Evolutionary conservation across 345 rosid genomes (phyloP).

Genomic region (Hypericum androsaemum): DNA sequence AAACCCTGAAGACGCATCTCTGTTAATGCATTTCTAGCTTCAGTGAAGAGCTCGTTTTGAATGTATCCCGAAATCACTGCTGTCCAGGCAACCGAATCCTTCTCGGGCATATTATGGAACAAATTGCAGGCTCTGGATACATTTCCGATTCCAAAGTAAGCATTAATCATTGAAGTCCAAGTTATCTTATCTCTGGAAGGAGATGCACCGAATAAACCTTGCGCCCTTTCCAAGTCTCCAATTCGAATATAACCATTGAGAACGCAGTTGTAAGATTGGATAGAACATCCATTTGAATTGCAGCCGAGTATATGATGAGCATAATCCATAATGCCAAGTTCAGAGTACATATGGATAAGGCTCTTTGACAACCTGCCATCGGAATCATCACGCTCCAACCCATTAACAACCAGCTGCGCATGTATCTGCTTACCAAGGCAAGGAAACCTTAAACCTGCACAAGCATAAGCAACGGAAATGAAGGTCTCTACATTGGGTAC

Average conservation of each 20-base stretch:
- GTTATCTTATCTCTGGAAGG: conserved; percentile 34
- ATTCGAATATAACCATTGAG: conserved; percentile 35
- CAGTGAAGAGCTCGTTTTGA: conserved; percentile 37
- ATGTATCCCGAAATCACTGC: conserved; percentile 44
- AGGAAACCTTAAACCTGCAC: conserved; percentile 42
- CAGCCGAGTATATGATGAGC: conserved; percentile 34
- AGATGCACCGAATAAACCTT: conserved; percentile 29
- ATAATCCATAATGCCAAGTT: conserved; percentile 39
- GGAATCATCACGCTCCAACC: conserved; percentile 36
- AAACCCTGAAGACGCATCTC: conserved; percentile 31
- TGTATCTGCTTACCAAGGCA: conserved; percentile 56
- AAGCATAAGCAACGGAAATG: conserved; percentile 65
- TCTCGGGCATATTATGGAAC: conserved; percentile 34
- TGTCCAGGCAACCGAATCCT: conserved; percentile 51
- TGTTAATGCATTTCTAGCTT: conserved; percentile 29
- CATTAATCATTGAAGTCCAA: conserved; percentile 50
- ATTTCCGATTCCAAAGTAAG: conserved; percentile 29
- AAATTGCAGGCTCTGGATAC: conserved; percentile 26
- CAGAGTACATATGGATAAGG: conserved; percentile 64
- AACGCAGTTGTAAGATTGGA: conserved; percentile 36
- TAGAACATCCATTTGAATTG: conserved; percentile 14
- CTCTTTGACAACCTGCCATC: conserved; percentile 58
- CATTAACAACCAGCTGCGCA: conserved; percentile 33
- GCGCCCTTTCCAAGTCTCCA: conserved; percentile 40
- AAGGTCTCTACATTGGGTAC: conserved; percentile 58